These are phyloP conservation scores for Plantago major DNA, from an alignment of 257 asterid genomes.

Conservation along the genomic window DNA sequence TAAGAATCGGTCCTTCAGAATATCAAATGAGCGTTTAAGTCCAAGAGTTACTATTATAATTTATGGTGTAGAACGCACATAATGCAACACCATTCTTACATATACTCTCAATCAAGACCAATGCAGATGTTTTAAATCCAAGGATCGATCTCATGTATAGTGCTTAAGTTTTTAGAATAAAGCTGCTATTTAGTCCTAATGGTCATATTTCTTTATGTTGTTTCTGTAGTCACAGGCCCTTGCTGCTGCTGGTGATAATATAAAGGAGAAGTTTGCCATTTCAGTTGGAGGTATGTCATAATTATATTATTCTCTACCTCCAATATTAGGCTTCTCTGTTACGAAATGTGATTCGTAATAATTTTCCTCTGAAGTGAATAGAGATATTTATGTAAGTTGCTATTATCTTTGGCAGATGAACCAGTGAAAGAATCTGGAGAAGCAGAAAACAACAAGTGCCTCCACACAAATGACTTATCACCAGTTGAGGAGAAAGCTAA, in stretches of 20 bases:
- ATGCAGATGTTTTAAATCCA: background rate
- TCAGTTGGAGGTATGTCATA: constrained; percentile 24
- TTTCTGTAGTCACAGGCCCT: constrained; percentile 28
- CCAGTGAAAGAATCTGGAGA: constrained; percentile 23
- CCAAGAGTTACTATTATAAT: background rate
- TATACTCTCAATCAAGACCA: background rate
- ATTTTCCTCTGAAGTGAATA: background rate
- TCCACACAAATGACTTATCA: constrained; percentile 14
- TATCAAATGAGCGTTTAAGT: background rate
- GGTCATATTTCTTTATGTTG: constrained; percentile 1
- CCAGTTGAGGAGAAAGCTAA: constrained; percentile 26
- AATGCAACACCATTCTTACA: background rate
- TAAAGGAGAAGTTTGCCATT: constrained; percentile 24
- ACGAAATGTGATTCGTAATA: background rate
- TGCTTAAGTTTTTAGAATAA: background rate
- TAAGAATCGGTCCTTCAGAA: constrained; percentile 14
- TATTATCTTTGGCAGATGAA: constrained; percentile 30
- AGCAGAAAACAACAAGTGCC: constrained; percentile 5
- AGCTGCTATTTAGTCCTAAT: background rate
- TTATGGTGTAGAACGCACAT: background rate
- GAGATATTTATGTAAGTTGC: background rate
- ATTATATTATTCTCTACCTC: constrained; percentile 16
- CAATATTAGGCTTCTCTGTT: constrained; percentile 19
- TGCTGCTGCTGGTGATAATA: constrained; percentile 28
- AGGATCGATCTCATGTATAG: background rate